Evolutionary conservation across 1,284 basidiomycete species (phyloP).

Genomic region (Trametes versicolor): DNA sequence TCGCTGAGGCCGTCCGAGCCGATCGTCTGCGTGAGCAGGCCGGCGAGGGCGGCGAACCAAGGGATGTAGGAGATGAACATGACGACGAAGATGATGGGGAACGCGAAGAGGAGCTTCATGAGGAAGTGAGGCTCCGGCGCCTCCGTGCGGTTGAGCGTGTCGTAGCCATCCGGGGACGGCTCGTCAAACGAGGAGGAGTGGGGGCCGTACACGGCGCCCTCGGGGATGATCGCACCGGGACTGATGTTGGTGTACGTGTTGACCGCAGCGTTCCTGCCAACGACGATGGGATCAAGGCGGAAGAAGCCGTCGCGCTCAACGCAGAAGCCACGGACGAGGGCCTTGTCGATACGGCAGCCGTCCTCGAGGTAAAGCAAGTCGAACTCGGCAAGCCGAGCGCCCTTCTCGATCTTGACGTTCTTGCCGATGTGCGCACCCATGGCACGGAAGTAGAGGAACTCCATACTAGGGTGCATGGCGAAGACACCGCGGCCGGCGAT

Average conservation of each 20-base stretch:
- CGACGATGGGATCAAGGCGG: conserved; percentile 48
- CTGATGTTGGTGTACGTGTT: conserved; percentile 55
- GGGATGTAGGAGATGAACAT: conserved; percentile 49
- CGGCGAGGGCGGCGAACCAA: conserved; percentile 49
- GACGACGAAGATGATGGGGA: conserved; percentile 49
- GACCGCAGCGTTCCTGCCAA: conserved; percentile 50
- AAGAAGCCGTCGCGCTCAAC: conserved; percentile 55
- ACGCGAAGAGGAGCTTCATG: conserved; percentile 48
- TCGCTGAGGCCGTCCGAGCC: conserved; percentile 43
- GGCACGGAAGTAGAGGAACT: conserved; percentile 52
- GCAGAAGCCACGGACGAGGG: conserved; percentile 52
- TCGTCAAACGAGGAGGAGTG: conserved; percentile 53
- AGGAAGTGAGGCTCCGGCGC: conserved; percentile 43
- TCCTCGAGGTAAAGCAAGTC: conserved; percentile 53
- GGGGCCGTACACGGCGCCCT: conserved; percentile 51
- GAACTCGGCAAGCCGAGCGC: conserved; percentile 50
- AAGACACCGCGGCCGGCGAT: conserved; percentile 54
- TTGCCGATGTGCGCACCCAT: conserved; percentile 54
- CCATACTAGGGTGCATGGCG: conserved; percentile 47
- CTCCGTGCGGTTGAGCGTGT: conserved; percentile 49
- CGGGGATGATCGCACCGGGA: conserved; percentile 49
- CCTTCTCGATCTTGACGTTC: conserved; percentile 50
- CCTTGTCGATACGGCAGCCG: conserved; percentile 51
- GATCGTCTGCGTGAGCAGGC: conserved; percentile 48
- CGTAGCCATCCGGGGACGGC: conserved; percentile 48